Conservation (phyloP, 192 early-diverging fungal species). For the Coemansia javaensis region DNA sequence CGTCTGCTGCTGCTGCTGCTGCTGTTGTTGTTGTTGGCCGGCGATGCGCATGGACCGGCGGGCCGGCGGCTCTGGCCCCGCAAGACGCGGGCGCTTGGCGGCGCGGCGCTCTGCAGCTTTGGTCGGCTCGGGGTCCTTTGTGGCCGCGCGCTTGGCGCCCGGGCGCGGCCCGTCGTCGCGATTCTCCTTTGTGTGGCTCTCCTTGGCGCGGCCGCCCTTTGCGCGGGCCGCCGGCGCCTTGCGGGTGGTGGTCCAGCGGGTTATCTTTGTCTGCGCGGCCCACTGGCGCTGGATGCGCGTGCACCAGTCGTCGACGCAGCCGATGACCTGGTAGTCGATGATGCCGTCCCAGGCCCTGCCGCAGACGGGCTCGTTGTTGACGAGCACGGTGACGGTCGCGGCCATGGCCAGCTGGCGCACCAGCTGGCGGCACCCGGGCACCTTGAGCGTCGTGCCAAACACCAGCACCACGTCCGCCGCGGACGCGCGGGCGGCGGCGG, state of each 20-base stretch:
- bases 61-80: constrained; percentile 4
- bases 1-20: constrained; percentile 1
- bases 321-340: constrained; percentile 46
- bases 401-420: constrained; percentile 27
- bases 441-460: constrained; percentile 53
- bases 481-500: constrained; percentile 4
- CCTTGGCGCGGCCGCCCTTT: too few species aligned
- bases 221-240: constrained; percentile 6
- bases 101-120: constrained; percentile 2
- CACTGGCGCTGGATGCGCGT: constrained; percentile 28
- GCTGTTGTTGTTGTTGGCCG: constrained; percentile 4
- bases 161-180: neutral
- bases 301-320: constrained; percentile 49
- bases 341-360: constrained; percentile 44
- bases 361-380: constrained; percentile 50
- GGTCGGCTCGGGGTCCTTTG: neutral
- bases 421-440: constrained; percentile 50
- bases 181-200: neutral
- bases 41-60: constrained; percentile 40
- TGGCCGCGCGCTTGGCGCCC: neutral
- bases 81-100: too few species aligned
- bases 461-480: constrained; percentile 47
- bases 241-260: constrained; percentile 31
- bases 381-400: constrained; percentile 28
- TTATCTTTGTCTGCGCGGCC: constrained; percentile 41